Base-by-base conservation (phyloP, 257 asterid species). In the Prunella vulgaris region DNA sequence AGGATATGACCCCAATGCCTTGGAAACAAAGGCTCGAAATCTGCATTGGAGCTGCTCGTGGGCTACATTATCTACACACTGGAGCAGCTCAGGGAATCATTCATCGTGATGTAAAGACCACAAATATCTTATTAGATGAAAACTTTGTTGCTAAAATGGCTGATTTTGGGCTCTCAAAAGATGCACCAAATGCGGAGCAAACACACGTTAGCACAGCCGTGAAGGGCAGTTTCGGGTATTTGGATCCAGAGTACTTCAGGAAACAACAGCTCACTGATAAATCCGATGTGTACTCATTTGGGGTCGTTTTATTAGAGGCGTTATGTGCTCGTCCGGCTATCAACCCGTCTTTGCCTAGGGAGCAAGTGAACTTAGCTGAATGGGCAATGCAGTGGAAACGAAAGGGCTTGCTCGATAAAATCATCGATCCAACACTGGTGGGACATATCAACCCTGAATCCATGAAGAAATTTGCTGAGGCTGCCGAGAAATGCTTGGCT, bases 361-460 rank as follows among this genome's bases (percentile, higher is more conserved):
- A 91, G 73, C 99, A 94, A 78, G 97, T 89, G 78, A 94, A 91
- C 78, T 64, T 94, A 60, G 99, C 99, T 0, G 97, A 94, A 44
- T 94, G 97, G 96, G 97, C 90, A 8, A 80, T 89, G 96, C 96
- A 94, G 63, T 91, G 97, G 93, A 88, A 91, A 84, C 79, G 88
- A 64, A 94, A 87, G 69, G 97, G 93, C 3, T 38, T 94, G 54
- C 63, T 91, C 21, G 96, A 89, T 12, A 94, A 87, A 71, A 89
- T 94, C 77, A 85, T 94, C 1, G 99, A 91, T 68, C 89, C 96
- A 15, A 77, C 76, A 0, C 84, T 89, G 5, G 89, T 71, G 0
- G 94, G 87, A 1, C 81, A 86, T 32, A 83, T 94, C 69, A 87
- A 80, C 62, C 88, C 79, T 0, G 97, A 91, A 46, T 94, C 97